Evolutionary conservation across 2,329 filamentous ascomycete species (phyloP).

Genomic region (Fusarium xyrophilum): DNA sequence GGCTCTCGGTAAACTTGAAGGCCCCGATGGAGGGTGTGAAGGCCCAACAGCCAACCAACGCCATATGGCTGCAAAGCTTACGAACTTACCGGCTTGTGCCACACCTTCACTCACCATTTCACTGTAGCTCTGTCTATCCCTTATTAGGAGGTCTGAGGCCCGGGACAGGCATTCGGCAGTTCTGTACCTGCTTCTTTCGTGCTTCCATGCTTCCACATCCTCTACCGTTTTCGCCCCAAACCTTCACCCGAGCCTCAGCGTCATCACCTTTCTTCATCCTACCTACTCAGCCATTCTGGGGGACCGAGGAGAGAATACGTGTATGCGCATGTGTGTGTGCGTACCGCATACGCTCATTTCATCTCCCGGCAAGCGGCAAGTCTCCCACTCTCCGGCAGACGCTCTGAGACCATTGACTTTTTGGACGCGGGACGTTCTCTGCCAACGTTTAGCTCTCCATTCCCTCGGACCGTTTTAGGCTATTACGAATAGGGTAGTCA

Average conservation of each 20-base stretch:
- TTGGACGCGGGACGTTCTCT: background rate
- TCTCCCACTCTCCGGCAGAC: constrained; percentile 12
- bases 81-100: constrained; percentile 19
- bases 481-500: constrained; percentile 27
- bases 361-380: background rate
- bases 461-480: constrained; percentile 13
- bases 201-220: constrained; percentile 18
- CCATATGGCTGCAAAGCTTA: background rate
- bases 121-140: background rate
- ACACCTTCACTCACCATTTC: background rate
- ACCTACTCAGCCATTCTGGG: constrained; percentile 23
- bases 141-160: background rate
- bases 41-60: background rate
- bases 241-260: background rate
- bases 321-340: background rate
- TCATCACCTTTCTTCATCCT: constrained; percentile 25
- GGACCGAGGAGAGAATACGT: background rate
- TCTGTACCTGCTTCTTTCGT: constrained; percentile 29
- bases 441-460: constrained; percentile 10
- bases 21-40: constrained; percentile 28
- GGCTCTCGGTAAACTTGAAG: constrained; percentile 20
- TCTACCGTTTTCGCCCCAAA: background rate
- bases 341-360: background rate
- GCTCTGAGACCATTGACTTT: background rate
- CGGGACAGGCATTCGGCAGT: constrained; percentile 29